Evolutionary conservation across 495 filamentous ascomycete species (phyloP).

Genomic region (Lasiosphaeriaceae sp.): DNA sequence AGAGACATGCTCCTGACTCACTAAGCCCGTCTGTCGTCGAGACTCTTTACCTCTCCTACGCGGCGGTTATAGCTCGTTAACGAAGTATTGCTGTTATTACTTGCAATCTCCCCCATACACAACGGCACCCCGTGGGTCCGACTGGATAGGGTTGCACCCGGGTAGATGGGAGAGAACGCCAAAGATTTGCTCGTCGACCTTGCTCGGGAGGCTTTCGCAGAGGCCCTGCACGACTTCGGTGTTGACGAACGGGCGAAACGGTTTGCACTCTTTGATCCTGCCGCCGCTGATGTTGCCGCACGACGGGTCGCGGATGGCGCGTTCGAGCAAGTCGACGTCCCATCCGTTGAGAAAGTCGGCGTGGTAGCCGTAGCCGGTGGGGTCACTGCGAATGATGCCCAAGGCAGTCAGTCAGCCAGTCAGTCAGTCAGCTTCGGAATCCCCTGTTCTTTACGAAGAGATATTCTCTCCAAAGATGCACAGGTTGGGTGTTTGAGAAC

Average conservation of each 20-base stretch:
- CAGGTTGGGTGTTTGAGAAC: no score
- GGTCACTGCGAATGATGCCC: conserved; percentile 20
- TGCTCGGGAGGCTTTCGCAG: background rate
- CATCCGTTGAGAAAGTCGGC: conserved; percentile 66
- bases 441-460: no score
- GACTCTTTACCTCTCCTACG: no score
- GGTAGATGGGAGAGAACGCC: conserved; percentile 33
- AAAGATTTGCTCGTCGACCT: conserved; percentile 13
- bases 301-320: conserved; percentile 46
- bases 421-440: no score
- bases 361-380: conserved; percentile 48
- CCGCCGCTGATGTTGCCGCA: conserved; percentile 29
- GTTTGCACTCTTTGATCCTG: conserved; percentile 42
- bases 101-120: background rate
- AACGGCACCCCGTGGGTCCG: conserved; percentile 27
- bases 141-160: conserved; percentile 46
- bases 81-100: background rate
- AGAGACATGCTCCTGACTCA: no score
- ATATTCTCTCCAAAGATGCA: no score
- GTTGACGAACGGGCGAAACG: conserved; percentile 28
- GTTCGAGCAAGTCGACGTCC: conserved; percentile 49
- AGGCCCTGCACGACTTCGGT: conserved; percentile 1
- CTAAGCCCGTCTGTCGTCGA: no score
- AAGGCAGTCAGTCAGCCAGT: conserved; percentile 42
- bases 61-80: background rate